Base-by-base conservation (phyloP, 306 rosid genomes). In the Cicer yamashitae region DNA sequence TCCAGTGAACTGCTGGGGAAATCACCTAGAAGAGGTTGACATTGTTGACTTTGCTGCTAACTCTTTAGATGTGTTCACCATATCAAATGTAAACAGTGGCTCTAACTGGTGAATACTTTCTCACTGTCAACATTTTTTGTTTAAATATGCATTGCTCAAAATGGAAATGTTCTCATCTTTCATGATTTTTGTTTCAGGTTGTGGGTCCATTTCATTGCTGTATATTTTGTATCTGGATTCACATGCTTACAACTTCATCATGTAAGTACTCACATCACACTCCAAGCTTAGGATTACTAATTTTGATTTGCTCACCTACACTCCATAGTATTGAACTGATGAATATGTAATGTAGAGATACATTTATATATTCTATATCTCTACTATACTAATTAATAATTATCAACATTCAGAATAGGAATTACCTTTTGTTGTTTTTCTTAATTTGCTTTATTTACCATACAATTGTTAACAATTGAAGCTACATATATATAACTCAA, bases 181-280 rank as follows among this genome's bases (percentile, higher is more conserved):
- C 30, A 34, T 20, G n/a, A 59, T 25, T 14, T 10, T 73, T 56
- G 37, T 71, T 71, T 79, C 93, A 94, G 99, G 85, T 83, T 94
- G 74, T 94, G 99, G 97, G 44, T 89, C 59, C 99, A 94, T 88
- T 94, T 92, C 75, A 18, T 75, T 51, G 99, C 97, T 52, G 92
- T 94, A 77, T 94, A 94, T 88, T 14, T 85, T 25, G 87, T 94
- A 79, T 89, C 96, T 39, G 84, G 82, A 64, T 94, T 89, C 79
- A 78, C 85, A 73, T 94, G 97, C 87, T 84, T 79, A 43, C 88
- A 84, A 66, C 99, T 94, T 59, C 86, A 82, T 85, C 71, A 84
- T 74, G 99, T 94, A 89, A 87, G 97, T 82, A 71, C 22, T 58
- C 39, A 67, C 43, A 25, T 58, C 39, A 67, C 43, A 25, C 41